Base-by-base conservation (phyloP, 768 basidiomycete species). In the Lactarius sp. region DNA sequence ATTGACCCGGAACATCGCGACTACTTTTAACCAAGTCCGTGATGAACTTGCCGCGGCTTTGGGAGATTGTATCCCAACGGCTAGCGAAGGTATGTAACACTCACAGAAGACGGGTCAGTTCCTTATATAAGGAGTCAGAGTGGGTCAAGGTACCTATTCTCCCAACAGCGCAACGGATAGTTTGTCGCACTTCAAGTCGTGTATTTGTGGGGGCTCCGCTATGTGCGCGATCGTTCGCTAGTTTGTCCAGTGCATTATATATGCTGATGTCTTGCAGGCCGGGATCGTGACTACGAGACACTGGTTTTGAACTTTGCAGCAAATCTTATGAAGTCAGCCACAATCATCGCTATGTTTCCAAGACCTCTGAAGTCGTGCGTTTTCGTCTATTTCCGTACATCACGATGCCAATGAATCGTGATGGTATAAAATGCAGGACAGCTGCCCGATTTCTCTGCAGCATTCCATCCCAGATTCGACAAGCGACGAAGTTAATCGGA, bases 11-110 rank as follows among this genome's bases (percentile, higher is more conserved):
- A 78, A 77, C 55, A 71, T 83, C 7, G 74, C 71, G 0, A 59
- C 56, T 2, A 64, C 77, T 3, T 78, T 78, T 61, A 73, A 76
- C 0, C 74, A 76, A 20, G 68, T 85, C 14, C 74, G 73, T 9
- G 77, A 81, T 20, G 85, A 86, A 61, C 71, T 83, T 31, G 50
- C 68, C 1, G 57, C 70, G 0, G 73, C 82, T 0, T 79, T 83
- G 55, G 67, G 71, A 2, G 79, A 79, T 0, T 66, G 73, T 36
- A 72, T 84, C 22, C 71, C 70, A 33, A 16, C 39, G 6, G 37
- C 22, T 20, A 63, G 64, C 16, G 69, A 70, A 60, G 62, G 56
- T 61, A 22, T 2, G 59, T 62, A 20, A 36, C 13, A 6, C 9
- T 31, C 14, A 14, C 46, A 7, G 4, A 8, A n/a, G 4, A 20